Percentiles rank a stretch among this genome's conserved stretches.
These are phyloP conservation scores for Barbarea vulgaris DNA, from an alignment of 345 rosid species.

Conservation along the genomic window DNA sequence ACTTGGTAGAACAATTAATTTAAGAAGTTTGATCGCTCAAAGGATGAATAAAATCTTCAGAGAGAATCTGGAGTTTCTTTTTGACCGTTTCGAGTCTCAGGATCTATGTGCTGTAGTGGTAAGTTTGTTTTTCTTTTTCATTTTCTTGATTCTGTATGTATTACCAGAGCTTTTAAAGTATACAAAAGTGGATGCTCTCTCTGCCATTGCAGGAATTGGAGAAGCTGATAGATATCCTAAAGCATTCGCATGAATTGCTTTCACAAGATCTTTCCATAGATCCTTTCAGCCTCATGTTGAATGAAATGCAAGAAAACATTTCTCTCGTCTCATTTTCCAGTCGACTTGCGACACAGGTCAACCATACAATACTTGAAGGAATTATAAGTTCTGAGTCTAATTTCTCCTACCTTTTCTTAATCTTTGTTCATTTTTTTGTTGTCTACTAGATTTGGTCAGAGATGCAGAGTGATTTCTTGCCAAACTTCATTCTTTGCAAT, in stretches of 20 bases:
- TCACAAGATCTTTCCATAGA: constrained; percentile 82
- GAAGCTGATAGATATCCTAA: constrained; percentile 72
- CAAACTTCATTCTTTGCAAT: constrained; percentile 95
- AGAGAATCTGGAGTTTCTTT: constrained; percentile 95
- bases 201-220: constrained; percentile 78
- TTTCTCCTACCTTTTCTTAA: background rate
- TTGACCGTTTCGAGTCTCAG: constrained; percentile 95
- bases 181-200: constrained; percentile 14
- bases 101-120: constrained; percentile 96
- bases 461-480: constrained; percentile 97
- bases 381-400: background rate
- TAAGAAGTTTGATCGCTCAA: constrained; percentile 87
- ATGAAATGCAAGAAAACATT: constrained; percentile 95
- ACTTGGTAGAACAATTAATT: constrained; percentile 91
- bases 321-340: constrained; percentile 96
- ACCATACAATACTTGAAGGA: constrained; percentile 1
- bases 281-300: constrained; percentile 79
- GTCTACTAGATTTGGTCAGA: constrained; percentile 90
- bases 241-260: constrained; percentile 79
- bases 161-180: background rate
- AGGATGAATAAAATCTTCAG: constrained; percentile 92
- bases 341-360: constrained; percentile 96
- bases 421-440: constrained; percentile 9
- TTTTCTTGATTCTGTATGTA: constrained; percentile 8
- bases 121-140: constrained; percentile 13